Base-by-base conservation (phyloP, 2,329 filamentous ascomycete species). In the Fusarium devonianum region DNA sequence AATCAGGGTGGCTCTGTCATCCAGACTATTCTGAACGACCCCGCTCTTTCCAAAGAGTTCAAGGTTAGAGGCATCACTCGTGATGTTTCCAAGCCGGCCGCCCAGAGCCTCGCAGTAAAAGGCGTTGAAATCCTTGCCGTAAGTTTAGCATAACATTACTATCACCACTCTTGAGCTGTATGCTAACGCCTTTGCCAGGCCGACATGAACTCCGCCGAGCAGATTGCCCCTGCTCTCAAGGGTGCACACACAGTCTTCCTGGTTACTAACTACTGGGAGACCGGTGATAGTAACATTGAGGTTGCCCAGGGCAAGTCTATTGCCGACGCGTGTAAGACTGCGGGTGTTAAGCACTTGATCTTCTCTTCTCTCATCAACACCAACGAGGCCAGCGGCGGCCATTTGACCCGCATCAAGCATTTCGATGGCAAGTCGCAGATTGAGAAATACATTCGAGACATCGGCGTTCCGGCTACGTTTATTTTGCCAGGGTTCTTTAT, bases 381-480 rank as follows among this genome's bases (percentile, higher is more conserved):
- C 19, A 71, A 67, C 2, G 62, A 75, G 26, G 60, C 65, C 4
- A 70, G 72, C 29, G 66, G 68, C 1, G 77, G 76, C 3, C 64
- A 59, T 1, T 64, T 78, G 2, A 29, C 64, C 4, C 58, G 72
- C 13, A 74, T 79, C 6, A 52, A 68, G 36, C 77, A 80, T 48
- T 86, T 86, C 50, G 83, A 86, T 58, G 71, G 69, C 49, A 86
- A 86, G 64, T 78, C 80, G 19, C 68, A 78, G 22, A 75, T 81
- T 10, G 82, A 85, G 56, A 51, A 73, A n/a, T 84, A 86, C 55
- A 82, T 86, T 45, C 77, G 79, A 9, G 46, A 60, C 0, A 68
- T 78, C 2, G 75, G 74, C 0, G 67, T 86, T 3, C 75, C 76
- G 1, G 74, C 72, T 9, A 76, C 81, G 0, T 84, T 84, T 63